phyloP scores from a whole-genome alignment of 768 basidiomycete genomes.

The Suillus subalutaceus region DNA sequence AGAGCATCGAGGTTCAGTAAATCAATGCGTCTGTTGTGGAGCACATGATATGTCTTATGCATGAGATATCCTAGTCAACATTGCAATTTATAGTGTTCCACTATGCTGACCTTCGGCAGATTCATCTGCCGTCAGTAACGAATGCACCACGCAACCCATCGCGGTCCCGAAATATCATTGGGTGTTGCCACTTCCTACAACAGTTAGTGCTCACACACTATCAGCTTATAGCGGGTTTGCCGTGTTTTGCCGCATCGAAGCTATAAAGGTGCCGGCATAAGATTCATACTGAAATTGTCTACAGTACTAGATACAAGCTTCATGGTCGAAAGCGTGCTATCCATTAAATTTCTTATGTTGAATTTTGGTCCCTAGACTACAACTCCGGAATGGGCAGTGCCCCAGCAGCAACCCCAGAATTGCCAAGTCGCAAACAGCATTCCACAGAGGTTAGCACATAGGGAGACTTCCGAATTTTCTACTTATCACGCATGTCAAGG shows the following conservation, averaged over 20 bases:
- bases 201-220: too few species aligned
- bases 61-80: background rate
- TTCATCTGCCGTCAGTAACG: background rate
- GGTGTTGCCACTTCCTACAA: background rate
- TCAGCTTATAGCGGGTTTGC: background rate
- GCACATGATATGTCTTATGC: background rate
- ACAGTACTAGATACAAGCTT: background rate
- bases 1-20: constrained; percentile 44
- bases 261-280: too few species aligned
- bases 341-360: background rate
- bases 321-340: background rate
- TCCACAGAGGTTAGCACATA: constrained; percentile 19
- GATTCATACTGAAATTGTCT: too few species aligned
- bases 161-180: background rate
- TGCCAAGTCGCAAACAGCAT: constrained; percentile 18
- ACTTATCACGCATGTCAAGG: constrained; percentile 13
- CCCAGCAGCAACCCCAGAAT: constrained; percentile 17
- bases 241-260: too few species aligned
- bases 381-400: constrained; percentile 2
- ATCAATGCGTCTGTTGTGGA: background rate
- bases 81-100: background rate
- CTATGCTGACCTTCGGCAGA: background rate
- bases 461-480: background rate
- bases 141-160: background rate
- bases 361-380: constrained; percentile 13